A percentile compares a stretch with the other conserved stretches of the same genome.
These are phyloP conservation scores for Cutaneotrichosporon daszewskae DNA, from an alignment of 1,284 basidiomycete species.

Conservation along the genomic window DNA sequence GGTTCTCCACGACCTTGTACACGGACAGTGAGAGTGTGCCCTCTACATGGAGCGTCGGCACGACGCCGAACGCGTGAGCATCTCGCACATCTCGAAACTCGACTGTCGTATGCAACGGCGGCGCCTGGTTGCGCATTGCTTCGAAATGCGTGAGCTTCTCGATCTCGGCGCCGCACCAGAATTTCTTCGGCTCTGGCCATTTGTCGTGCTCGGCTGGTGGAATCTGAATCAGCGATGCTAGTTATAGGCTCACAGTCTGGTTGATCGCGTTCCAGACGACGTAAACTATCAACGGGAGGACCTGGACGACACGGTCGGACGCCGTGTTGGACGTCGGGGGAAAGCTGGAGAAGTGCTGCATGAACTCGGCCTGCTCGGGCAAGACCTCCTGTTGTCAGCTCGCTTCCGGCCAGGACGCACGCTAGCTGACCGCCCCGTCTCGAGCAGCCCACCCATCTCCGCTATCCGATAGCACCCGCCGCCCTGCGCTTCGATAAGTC, in stretches of 20 bases:
- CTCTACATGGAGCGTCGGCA: slow-evolving; percentile 18
- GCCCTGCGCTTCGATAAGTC: slow-evolving; percentile 56
- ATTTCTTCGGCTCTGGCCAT: slow-evolving; percentile 62
- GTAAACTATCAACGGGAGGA: slow-evolving; percentile 72
- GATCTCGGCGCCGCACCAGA: slow-evolving; percentile 67
- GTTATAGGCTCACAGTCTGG: slow-evolving; percentile 60
- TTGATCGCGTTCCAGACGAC: slow-evolving; percentile 85
- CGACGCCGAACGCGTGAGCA: slow-evolving; percentile 18
- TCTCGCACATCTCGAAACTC: slow-evolving; percentile 24
- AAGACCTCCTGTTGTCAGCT: slow-evolving; percentile 22
- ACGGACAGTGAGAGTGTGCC: slow-evolving; percentile 53
- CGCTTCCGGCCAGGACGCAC: slow-evolving; percentile 12
- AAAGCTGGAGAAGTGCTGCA: slow-evolving; percentile 18
- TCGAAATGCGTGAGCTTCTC: slow-evolving; percentile 62
- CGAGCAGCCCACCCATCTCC: slow-evolving; percentile 53
- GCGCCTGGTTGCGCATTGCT: slow-evolving; percentile 24
- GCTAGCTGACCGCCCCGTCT: slow-evolving; percentile 25
- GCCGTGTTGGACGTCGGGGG: slow-evolving; percentile 22
- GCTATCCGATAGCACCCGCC: slow-evolving; percentile 63
- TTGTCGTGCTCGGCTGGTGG: slow-evolving; percentile 54
- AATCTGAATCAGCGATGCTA: slow-evolving; percentile 51
- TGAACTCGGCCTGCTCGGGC: slow-evolving; percentile 33
- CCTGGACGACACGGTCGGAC: slow-evolving; percentile 51
- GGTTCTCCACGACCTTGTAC: slow-evolving; percentile 63
- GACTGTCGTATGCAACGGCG: slow-evolving; percentile 42